Evolutionary conservation across 176 grass and related monocot species (phyloP).

Genomic region (Rhipidocladum racemiflorum): DNA sequence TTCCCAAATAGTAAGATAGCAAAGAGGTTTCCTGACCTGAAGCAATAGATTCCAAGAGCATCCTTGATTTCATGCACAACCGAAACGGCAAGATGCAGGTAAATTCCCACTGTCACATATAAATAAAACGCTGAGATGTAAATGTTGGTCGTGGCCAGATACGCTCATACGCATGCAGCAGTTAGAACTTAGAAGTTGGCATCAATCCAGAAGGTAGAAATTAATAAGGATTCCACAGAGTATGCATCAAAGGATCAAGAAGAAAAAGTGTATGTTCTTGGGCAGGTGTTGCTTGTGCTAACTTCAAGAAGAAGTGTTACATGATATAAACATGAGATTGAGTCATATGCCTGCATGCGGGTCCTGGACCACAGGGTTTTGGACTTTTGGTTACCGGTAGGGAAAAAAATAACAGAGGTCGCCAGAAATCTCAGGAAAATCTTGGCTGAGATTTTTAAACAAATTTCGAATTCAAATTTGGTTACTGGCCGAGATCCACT

Average conservation of each 20-base stretch:
- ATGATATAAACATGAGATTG: background rate
- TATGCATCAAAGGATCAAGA: background rate
- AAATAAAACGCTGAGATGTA: constrained; percentile 12
- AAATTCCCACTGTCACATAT: constrained; percentile 69
- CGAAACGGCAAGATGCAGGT: constrained; percentile 81
- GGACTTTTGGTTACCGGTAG: no score
- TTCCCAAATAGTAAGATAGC: background rate
- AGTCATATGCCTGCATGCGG: background rate
- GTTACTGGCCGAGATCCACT: no score
- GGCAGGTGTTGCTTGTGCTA: background rate
- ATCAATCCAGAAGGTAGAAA: background rate
- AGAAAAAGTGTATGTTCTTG: background rate
- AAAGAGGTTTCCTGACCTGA: constrained; percentile 50
- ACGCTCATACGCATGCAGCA: background rate
- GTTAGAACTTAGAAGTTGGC: background rate
- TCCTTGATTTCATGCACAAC: constrained; percentile 92
- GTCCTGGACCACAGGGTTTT: background rate
- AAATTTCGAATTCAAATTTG: no score
- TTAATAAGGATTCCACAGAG: background rate
- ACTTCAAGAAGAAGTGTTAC: background rate
- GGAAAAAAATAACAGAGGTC: no score
- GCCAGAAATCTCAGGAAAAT: no score
- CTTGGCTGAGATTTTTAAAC: no score
- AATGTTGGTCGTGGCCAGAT: background rate
- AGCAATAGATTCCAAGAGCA: constrained; percentile 96